Evolutionary conservation across 2,329 filamentous ascomycete species (phyloP), one percentile per base, ranked within the genome.

Genomic region (Fusarium sp.): DNA sequence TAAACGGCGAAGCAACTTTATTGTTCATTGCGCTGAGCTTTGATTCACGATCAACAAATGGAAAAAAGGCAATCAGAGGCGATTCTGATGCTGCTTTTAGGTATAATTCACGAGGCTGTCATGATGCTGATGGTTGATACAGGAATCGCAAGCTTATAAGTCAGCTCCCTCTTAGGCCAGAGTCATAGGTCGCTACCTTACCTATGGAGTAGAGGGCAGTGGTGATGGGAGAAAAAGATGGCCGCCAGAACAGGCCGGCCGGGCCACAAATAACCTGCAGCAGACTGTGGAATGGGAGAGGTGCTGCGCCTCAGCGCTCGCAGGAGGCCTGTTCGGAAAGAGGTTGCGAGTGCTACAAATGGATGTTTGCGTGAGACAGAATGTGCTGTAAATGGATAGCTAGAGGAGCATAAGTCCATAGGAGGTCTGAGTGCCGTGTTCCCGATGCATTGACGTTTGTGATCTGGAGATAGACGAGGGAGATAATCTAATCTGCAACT

Each of bases 61-160:
- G 55, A 51, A 41, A 47, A 56, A 63, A 61, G 58, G 54, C 71
- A 68, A 69, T 59, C 30, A 59, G 45, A 42, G 14, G 20, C 5
- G 13, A 8, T 39, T 39, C 39, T 15, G 41, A 57, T 63, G 67
- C 68, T 74, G 71, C 62, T 72, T 72, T 74, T 32, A 51, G 45
- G 24, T 69, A 69, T 59, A 63, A 26, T 57, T 50, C 59, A 61
- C 48, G 57, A 73, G 70, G 66, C 70, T 69, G 30, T 61, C 71
- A 74, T 74, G 26, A 74, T 73, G 47, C 53, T 56, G 45, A 63
- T 44, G 51, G 48, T 65, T 47, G 22, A 36, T 18, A 67, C 51
- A 67, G 71, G 55, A 59, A 22, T 51, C 39, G 59, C 62, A 72
- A 44, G 71, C 38, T 74, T 74, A 74, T 74, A 74, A 74, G 68